Evolutionary conservation across 73 alveolate species (phyloP).

Genomic region (Blepharisma stoltei): DNA sequence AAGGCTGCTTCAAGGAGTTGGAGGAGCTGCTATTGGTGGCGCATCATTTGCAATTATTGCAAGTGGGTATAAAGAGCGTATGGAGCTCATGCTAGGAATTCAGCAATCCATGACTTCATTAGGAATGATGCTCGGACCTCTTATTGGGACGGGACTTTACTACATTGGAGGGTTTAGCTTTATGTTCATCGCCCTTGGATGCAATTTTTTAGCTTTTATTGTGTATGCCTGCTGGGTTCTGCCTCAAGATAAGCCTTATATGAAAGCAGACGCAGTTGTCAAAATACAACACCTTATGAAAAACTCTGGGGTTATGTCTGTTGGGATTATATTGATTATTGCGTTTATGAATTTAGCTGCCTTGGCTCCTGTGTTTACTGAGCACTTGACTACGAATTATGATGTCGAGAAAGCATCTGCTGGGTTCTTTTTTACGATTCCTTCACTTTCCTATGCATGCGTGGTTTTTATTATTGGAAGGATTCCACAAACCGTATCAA

Average conservation of each 20-base stretch:
- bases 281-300: background rate
- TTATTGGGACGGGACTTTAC: background rate
- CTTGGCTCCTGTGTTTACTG: background rate
- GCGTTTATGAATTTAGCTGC: background rate
- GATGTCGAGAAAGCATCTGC: background rate
- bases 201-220: background rate
- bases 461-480: background rate
- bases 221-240: background rate
- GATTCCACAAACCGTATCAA: background rate
- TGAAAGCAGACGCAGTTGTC: background rate
- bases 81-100: background rate
- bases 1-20: constrained; percentile 6
- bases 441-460: background rate
- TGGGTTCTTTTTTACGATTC: background rate
- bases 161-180: constrained; percentile 5
- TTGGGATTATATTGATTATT: background rate
- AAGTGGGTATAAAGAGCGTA: background rate
- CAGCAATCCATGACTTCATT: background rate
- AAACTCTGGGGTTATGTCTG: background rate
- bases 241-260: background rate
- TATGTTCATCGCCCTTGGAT: background rate
- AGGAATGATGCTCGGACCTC: background rate
- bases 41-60: background rate
- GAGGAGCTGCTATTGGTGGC: background rate
- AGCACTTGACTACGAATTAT: background rate